phyloP scores from a whole-genome alignment of 176 grass and related monocot genomes.

The Leersia perrieri region DNA sequence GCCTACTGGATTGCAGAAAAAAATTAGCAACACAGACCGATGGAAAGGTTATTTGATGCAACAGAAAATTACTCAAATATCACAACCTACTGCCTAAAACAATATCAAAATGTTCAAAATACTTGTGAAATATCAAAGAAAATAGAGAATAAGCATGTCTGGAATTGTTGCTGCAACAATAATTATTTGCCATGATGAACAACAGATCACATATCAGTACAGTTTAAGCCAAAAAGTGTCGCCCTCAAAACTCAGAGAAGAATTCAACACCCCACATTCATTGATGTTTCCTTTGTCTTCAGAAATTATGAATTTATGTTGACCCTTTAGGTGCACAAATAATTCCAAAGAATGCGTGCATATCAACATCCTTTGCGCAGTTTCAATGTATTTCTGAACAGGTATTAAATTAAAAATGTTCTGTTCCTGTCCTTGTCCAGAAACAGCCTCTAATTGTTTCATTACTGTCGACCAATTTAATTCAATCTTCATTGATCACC shows the following conservation, averaged over 20 bases:
- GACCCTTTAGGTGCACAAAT: neutral
- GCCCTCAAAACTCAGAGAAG: neutral
- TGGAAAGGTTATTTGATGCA: neutral
- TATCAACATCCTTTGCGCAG: neutral
- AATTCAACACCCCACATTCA: neutral
- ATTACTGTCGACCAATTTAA: neutral
- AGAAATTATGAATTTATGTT: neutral
- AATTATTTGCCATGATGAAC: no score
- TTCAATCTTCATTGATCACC: no score
- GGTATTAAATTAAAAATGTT: neutral
- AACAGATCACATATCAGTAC: neutral
- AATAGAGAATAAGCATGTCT: no score
- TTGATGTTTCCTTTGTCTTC: neutral
- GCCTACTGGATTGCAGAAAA: neutral
- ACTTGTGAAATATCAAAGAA: no score
- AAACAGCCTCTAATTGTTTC: neutral
- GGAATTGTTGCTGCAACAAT: no score
- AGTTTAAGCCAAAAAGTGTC: neutral
- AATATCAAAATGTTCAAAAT: no score
- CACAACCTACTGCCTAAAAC: no score
- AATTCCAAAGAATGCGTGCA: neutral
- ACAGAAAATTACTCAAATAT: neutral
- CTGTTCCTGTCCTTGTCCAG: neutral
- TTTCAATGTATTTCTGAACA: neutral
- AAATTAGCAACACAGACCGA: neutral